Conservation (phyloP, 805 yeast species). For the Yarrowia yakushimensis region DNA sequence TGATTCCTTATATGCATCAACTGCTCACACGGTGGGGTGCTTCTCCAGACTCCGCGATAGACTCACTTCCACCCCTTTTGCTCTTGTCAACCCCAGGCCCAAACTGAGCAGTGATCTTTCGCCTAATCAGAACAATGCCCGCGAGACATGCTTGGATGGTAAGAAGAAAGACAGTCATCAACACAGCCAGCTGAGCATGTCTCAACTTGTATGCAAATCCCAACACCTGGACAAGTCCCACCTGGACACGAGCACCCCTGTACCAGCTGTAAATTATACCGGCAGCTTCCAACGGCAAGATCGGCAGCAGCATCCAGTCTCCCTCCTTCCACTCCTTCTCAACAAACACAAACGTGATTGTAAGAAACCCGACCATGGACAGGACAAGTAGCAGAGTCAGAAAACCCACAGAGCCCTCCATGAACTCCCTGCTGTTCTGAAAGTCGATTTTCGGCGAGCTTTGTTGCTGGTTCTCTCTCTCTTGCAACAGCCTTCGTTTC, state of each 20-base stretch:
- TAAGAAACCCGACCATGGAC: conserved; percentile 16
- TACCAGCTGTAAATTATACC: conserved; percentile 1
- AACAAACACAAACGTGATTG: conserved; percentile 10
- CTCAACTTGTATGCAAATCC: conserved; percentile 9
- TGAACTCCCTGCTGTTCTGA: conserved; percentile 5
- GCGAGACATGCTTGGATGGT: conserved; percentile 1
- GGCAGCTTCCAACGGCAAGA: conserved; percentile 1
- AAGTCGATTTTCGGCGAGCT: not conserved
- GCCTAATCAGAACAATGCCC: conserved; percentile 12
- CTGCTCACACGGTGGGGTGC: not conserved
- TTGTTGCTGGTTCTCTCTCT: not conserved
- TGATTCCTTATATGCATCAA: not conserved
- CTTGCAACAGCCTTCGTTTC: not conserved
- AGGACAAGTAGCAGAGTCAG: not conserved
- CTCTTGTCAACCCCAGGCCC: not conserved
- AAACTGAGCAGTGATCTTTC: conserved; percentile 1
- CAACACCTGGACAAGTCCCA: not conserved
- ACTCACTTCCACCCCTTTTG: not conserved
- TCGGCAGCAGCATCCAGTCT: not conserved
- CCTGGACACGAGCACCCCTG: not conserved
- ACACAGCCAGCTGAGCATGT: not conserved
- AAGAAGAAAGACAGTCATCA: conserved; percentile 1
- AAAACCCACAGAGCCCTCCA: conserved; percentile 19
- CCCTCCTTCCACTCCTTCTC: conserved; percentile 22
- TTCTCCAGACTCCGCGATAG: not conserved